These are phyloP conservation scores for Barnettozyma hawaiiensis DNA, from an alignment of 1,139 yeast species.

Conservation along the genomic window DNA sequence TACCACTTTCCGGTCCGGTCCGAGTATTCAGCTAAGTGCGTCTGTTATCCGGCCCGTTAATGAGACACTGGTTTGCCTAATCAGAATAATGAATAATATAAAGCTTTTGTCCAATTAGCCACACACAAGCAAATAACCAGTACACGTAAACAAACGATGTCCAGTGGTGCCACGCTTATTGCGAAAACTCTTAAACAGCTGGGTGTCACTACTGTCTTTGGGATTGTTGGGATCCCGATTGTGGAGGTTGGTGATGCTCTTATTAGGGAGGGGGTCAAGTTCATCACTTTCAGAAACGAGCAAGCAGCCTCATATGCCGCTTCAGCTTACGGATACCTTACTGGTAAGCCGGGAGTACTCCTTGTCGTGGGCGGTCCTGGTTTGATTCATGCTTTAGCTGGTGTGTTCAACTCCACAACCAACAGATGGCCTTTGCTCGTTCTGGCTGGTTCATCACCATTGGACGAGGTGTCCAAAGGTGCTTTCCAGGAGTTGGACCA, in stretches of 20 bases:
- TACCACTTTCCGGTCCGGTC: too few relatives aligned
- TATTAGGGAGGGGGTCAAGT: conserved; percentile 45
- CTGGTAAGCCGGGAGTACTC: conserved; percentile 56
- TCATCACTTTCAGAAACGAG: conserved; percentile 57
- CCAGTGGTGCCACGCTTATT: conserved; percentile 27
- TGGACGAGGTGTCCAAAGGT: conserved; percentile 45
- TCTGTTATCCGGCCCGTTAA: too few relatives aligned
- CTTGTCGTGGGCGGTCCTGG: conserved; percentile 73
- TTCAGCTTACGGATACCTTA: conserved; percentile 56
- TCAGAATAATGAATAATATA: too few relatives aligned
- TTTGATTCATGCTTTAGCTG: conserved; percentile 56
- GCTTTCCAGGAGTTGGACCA: conserved; percentile 68
- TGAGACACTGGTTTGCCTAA: too few relatives aligned
- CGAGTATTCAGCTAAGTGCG: too few relatives aligned
- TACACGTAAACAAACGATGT: neutral
- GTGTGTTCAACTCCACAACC: conserved; percentile 51
- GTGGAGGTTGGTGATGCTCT: conserved; percentile 57
- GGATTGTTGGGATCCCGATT: conserved; percentile 66
- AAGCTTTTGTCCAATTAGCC: too few relatives aligned
- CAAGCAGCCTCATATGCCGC: conserved; percentile 71
- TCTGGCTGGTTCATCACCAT: conserved; percentile 53
- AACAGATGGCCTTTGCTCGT: conserved; percentile 58
- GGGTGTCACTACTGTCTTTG: conserved; percentile 52
- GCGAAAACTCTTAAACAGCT: conserved; percentile 41
- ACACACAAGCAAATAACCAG: too few relatives aligned